Base-by-base conservation (phyloP, 2,329 filamentous ascomycete genomes). In the Aspergillus floridensis region DNA sequence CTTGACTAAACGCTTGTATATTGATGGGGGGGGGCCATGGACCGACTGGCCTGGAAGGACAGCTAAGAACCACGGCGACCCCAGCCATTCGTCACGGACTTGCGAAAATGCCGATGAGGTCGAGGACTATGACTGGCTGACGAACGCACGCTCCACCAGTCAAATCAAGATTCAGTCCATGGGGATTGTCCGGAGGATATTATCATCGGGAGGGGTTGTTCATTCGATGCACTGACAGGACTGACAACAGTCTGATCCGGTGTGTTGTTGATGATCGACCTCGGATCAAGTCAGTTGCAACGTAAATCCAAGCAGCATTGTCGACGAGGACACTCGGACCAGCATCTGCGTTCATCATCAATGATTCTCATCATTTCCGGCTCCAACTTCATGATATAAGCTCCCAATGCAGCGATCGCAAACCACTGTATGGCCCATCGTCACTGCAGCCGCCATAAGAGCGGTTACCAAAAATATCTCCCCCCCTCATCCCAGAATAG, bases 381-480 rank as follows among this genome's bases (percentile, higher is more conserved):
- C 38, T 44, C 14, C 38, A 44, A 16, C 14, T n/a, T 16, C 38
- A n/a, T 44, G 38, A 44, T 44, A 44, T 44, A 44, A 44, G 38
- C 14, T 44, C 38, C 38, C 14, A 16, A 44, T 44, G 38, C 32
- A 35, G 14, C 38, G 16, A 44, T 44, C 38, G 38, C 38, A 44
- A 44, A 5, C 16, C 38, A 44, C n/a, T n/a, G 38, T 19, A 44
- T 7, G 16, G 38, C 38, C 51, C 51, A 53, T 53, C 49, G 16
- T 8, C 14, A 22, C n/a, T 50, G 35, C 51, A 53, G n/a, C 51
- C 22, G 2, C 16, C 10, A 5, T 11, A 38, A 38, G 31, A 41
- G 32, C 26, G 14, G 51, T 53, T 53, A 21, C 51, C 51, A 53
- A 53, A 53, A 53, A 53, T 53, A 53, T 44, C 32, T 22, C 35